These are phyloP conservation scores for Leptographium flavum DNA, from an alignment of 2,329 filamentous ascomycete species.

Conservation along the genomic window DNA sequence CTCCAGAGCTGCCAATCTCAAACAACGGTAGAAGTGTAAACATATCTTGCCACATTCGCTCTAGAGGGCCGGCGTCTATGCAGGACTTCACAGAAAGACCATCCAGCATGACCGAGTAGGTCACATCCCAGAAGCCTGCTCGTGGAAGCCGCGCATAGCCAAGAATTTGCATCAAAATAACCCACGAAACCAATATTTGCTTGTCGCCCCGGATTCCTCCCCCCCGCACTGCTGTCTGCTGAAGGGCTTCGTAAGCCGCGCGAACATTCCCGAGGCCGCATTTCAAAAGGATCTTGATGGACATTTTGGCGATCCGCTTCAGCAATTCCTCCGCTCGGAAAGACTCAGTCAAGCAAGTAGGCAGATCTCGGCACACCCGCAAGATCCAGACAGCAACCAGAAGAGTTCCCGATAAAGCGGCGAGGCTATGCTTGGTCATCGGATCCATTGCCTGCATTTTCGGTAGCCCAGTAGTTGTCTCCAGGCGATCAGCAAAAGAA, in stretches of 20 bases:
- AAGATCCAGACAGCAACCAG: slow-evolving; percentile 24
- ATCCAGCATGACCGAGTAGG: slow-evolving; percentile 27
- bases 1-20: slow-evolving; percentile 42
- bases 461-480: neutral
- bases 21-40: slow-evolving; percentile 47
- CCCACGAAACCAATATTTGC: slow-evolving; percentile 39
- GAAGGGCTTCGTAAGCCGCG: slow-evolving; percentile 32
- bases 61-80: slow-evolving; percentile 32
- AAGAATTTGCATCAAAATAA: slow-evolving; percentile 39
- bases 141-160: slow-evolving; percentile 34
- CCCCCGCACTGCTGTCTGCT: slow-evolving; percentile 29
- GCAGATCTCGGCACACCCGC: slow-evolving; percentile 25
- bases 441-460: neutral
- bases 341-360: slow-evolving; percentile 19
- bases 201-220: slow-evolving; percentile 35
- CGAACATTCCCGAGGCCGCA: slow-evolving; percentile 29
- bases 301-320: slow-evolving; percentile 23
- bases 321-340: slow-evolving; percentile 36
- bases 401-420: slow-evolving; percentile 21
- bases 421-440: slow-evolving; percentile 12
- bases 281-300: slow-evolving; percentile 25
- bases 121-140: slow-evolving; percentile 46
- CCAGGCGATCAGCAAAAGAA: slow-evolving; percentile 24
- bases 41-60: slow-evolving; percentile 41
- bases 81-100: slow-evolving; percentile 18